These are phyloP conservation scores for Dispira parvispora DNA, from an alignment of 192 early-diverging fungal genomes.

Conservation along the genomic window DNA sequence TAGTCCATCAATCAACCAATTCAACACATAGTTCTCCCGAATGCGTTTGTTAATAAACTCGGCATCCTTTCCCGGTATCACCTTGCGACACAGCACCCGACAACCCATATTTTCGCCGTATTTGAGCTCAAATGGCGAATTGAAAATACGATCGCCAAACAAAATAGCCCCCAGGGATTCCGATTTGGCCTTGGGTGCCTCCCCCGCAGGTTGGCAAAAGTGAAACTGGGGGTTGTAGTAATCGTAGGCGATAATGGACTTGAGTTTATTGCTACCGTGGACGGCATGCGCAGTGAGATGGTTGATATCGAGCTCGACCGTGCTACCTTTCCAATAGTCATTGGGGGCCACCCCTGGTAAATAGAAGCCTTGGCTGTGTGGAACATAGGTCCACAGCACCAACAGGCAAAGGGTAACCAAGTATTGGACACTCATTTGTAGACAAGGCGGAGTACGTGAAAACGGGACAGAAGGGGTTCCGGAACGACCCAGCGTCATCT, in stretches of 20 bases:
- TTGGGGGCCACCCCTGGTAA: conserved; percentile 84
- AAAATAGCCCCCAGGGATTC: conserved; percentile 84
- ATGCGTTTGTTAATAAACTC: conserved; percentile 79
- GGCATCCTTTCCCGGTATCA: conserved; percentile 50
- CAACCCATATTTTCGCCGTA: conserved; percentile 43
- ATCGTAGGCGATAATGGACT: conserved; percentile 70
- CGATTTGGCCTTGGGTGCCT: conserved; percentile 37
- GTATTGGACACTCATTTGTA: too few relatives aligned
- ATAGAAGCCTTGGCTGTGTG: conserved; percentile 51
- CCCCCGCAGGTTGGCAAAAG: conserved; percentile 55
- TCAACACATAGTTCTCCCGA: conserved; percentile 53
- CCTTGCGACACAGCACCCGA: conserved; percentile 39
- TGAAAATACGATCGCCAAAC: conserved; percentile 89
- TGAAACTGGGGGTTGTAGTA: conserved; percentile 78
- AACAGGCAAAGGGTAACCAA: background rate
- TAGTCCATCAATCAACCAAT: conserved; percentile 84
- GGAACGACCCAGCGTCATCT: too few relatives aligned
- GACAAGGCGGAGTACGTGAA: too few relatives aligned
- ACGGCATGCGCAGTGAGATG: conserved; percentile 57
- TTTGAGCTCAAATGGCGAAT: conserved; percentile 58
- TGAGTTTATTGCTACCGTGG: conserved; percentile 36
- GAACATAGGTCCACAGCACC: conserved; percentile 10
- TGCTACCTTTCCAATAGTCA: conserved; percentile 52
- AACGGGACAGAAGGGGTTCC: too few relatives aligned
- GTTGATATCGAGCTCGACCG: conserved; percentile 71